Base-by-base conservation (phyloP, 495 filamentous ascomycete genomes). In the Annulohypoxylon stygium region DNA sequence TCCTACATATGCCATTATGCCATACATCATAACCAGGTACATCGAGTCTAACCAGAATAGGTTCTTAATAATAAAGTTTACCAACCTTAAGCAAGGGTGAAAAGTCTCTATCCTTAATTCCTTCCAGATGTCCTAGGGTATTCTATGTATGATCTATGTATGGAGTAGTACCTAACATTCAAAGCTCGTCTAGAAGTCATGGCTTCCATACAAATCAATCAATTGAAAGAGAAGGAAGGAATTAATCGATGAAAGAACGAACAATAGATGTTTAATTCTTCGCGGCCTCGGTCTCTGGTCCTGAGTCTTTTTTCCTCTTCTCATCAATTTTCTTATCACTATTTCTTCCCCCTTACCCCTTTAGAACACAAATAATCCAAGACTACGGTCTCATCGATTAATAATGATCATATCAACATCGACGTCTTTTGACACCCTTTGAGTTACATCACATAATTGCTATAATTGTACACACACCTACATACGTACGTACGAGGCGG, bases 401-500 rank as follows among this genome's bases (percentile, higher is more conserved):
- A 74, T 74, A 70, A 75, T 61, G 43, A 67, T 74, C 58, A 67
- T 53, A 67, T 67, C 61, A 67, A 67, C 60, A 73, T 59, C 63
- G 47, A 61, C 16, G 23, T 26, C 41, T 66, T 70, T 70, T 74
- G 58, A 67, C 67, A 75, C 72, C 67, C 72, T 75, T 75, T 51
- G 47, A 67, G 72, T 75, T 71, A 66, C 72, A 75, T 75, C 47
- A 67, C 72, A 71, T 70, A 55, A 59, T 75, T 75, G 47, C 72
- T 75, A 75, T 75, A 70, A 70, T 53, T 75, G 67, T 68, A 30
- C 55, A 48, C 55, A 58, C 10, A 14, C 25, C 8, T 51, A 54
- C 16, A 50, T 33, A 74, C 57, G 50, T 57, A 34, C 65, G 61
- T 73, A 65, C 60, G 60, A 73, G 65, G 70, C 51, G 51, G 70